Base-by-base conservation (phyloP, 2,329 filamentous ascomycete species). In the Pseudocercospora musae region DNA sequence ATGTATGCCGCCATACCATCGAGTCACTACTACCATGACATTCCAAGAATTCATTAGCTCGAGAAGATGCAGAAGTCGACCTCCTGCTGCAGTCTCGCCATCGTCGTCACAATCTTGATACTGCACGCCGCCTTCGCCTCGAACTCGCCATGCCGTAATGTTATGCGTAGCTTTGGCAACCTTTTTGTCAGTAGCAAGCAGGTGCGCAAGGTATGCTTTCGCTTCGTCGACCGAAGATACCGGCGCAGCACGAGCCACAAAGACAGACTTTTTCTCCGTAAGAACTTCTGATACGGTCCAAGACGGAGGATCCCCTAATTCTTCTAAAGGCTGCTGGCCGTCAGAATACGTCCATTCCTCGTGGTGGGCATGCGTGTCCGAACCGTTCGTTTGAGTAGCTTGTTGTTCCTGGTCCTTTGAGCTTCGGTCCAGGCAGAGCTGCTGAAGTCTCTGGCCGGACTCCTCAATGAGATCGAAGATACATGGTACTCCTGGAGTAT, bases 71-170 rank as follows among this genome's bases (percentile, higher is more conserved):
- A 98, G 78, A 72, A 99, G 77, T 46, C 95, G 84, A 0, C 89
- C 88, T 0, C 95, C 95, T 0, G 95, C 95, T 5, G 95, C 95
- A 25, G 90, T 90, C 82, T 99, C 95, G 2, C 95, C 95, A 75
- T 99, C 95, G 71, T 99, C 95, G 71, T 99, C 91, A 73, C 89
- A 97, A 77, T 99, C 95, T 76, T 98, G 93, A 69, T 88, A 92
- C n/a, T 72, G 70, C 48, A 70, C 70, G 5, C 66, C 82, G 4
- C 79, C 78, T 0, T 77, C 70, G 0, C 85, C 85, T 29, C 84
- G 85, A 59, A 98, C 93, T 10, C 95, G 86, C 91, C 92, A 98
- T 1, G 94, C 94, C 20, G 89, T 93, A 73, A 99, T 97, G 76
- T 98, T 98, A 76, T 99, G 95, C 63, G 94, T 92, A 4, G 95